These are phyloP conservation scores for Solanum chilense DNA, from an alignment of 257 asterid species.

Conservation along the genomic window DNA sequence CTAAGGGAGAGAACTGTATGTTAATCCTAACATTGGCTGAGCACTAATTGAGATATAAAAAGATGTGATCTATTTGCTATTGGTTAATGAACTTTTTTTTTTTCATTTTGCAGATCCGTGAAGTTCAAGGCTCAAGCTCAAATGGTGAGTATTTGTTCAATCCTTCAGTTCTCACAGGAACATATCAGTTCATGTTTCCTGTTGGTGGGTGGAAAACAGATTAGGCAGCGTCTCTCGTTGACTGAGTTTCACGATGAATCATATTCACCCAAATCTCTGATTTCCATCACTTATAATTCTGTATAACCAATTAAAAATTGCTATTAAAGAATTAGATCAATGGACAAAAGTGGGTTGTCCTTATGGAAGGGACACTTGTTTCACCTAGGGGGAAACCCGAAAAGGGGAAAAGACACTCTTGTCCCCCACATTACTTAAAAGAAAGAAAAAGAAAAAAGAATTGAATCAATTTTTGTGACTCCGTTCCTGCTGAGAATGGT, in stretches of 20 bases:
- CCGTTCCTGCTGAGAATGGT: neutral
- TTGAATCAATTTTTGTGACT: neutral
- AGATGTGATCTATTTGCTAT: neutral
- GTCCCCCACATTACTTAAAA: neutral
- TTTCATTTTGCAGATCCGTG: slow-evolving; percentile 32
- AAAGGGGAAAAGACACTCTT: neutral
- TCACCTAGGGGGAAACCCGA: neutral
- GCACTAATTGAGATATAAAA: neutral
- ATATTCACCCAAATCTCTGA: neutral
- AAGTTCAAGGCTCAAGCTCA: slow-evolving; percentile 28
- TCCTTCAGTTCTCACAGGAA: slow-evolving; percentile 2
- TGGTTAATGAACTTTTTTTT: neutral
- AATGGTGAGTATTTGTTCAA: slow-evolving; percentile 38
- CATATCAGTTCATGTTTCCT: neutral
- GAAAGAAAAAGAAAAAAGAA: neutral
- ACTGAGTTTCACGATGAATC: neutral
- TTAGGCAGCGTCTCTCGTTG: neutral
- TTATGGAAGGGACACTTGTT: neutral
- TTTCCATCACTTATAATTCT: neutral
- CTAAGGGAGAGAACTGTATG: slow-evolving; percentile 36
- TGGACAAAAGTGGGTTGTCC: neutral
- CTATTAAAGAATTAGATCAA: neutral
- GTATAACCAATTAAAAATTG: neutral
- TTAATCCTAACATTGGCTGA: neutral
- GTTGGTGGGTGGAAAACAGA: neutral